phyloP scores from a whole-genome alignment of 1,139 yeast species.

The Nematodospora anomalae region DNA sequence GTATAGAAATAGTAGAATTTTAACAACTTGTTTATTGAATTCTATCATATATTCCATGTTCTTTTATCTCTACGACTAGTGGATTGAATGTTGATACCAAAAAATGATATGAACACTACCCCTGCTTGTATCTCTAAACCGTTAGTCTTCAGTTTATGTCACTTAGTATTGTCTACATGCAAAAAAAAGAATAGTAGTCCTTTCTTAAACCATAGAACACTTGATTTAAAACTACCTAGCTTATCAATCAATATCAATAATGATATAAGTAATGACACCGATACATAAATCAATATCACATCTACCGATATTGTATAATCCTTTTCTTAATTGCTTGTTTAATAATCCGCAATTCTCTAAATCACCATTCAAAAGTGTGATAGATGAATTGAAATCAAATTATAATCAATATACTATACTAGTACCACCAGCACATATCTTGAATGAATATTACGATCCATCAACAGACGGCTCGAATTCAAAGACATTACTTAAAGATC shows the following conservation, averaged over 20 bases:
- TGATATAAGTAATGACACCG: conserved; percentile 10
- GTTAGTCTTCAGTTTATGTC: no score
- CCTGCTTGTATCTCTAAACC: no score
- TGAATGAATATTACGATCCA: conserved; percentile 54
- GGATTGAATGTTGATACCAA: no score
- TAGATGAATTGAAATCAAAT: conserved; percentile 37
- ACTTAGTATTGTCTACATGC: no score
- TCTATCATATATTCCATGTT: no score
- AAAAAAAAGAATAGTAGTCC: no score
- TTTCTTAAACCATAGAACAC: no score
- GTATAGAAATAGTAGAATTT: no score
- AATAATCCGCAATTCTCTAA: conserved; percentile 59
- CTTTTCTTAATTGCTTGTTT: conserved; percentile 65
- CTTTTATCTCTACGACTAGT: no score
- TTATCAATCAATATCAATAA: conserved; percentile 1
- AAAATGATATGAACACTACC: no score
- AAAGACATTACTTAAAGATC: conserved; percentile 46
- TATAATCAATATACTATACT: conserved; percentile 55
- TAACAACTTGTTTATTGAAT: no score
- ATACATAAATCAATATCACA: conserved; percentile 17
- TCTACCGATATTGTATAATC: conserved; percentile 54
- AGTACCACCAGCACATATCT: conserved; percentile 58
- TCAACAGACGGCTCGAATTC: conserved; percentile 32
- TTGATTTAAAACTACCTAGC: no score
- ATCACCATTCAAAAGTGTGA: conserved; percentile 51